A percentile compares a stretch with the other conserved stretches of the same genome.
Evolutionary conservation across 2,329 filamentous ascomycete species (phyloP).

Genomic region (Rhynchosporium agropyri): DNA sequence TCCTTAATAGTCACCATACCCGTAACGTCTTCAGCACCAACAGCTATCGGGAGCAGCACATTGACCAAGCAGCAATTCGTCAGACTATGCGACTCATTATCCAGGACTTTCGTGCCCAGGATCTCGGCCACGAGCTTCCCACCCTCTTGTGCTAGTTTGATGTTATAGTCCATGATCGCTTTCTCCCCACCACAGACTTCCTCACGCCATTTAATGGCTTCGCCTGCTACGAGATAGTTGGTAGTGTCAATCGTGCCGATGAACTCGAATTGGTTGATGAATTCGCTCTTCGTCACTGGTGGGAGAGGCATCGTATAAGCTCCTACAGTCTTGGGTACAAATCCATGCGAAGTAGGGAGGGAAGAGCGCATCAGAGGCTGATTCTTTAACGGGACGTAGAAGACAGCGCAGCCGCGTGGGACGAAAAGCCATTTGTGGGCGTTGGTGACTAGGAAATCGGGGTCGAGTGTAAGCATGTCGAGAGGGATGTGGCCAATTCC

Average conservation of each 20-base stretch:
- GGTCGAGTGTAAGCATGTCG: constrained; percentile 65
- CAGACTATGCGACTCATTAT: constrained; percentile 64
- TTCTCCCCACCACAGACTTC: constrained; percentile 74
- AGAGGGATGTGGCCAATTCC: constrained; percentile 77
- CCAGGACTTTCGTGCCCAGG: constrained; percentile 71
- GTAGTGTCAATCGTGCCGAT: constrained; percentile 74
- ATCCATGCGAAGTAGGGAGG: constrained; percentile 81
- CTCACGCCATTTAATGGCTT: constrained; percentile 70
- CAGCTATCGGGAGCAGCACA: constrained; percentile 67
- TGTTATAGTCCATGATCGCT: constrained; percentile 65
- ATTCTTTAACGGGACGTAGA: constrained; percentile 77
- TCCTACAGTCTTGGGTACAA: constrained; percentile 50
- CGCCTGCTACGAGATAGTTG: constrained; percentile 71
- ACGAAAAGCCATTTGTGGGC: constrained; percentile 86
- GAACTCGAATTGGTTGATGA: constrained; percentile 73
- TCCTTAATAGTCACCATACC: constrained; percentile 32
- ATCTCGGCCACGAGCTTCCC: constrained; percentile 61
- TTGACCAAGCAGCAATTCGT: constrained; percentile 72
- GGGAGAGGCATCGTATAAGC: constrained; percentile 45
- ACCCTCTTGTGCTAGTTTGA: constrained; percentile 64
- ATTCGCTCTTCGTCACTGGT: constrained; percentile 52
- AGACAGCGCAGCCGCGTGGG: constrained; percentile 77
- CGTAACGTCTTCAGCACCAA: constrained; percentile 37
- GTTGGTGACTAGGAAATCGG: constrained; percentile 87
- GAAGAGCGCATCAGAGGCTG: constrained; percentile 75